Percentiles rank a stretch among this genome's conserved stretches.
phyloP scores from a whole-genome alignment of 2,329 filamentous ascomycete genomes.

The Apiospora koreana region DNA sequence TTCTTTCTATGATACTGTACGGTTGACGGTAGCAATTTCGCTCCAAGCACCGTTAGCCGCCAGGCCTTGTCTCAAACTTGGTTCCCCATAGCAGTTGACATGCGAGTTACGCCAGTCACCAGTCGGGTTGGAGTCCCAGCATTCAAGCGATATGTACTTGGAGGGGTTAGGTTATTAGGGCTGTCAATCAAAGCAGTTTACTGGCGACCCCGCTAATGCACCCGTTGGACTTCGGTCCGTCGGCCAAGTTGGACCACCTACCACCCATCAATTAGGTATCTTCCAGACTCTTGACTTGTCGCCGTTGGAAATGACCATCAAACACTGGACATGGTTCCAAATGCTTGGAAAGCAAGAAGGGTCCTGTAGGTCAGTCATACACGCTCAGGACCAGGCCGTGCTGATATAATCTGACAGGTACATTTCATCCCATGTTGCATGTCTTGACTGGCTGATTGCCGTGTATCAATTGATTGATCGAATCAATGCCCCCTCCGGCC shows the following conservation, averaged over 20 bases:
- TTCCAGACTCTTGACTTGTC: no score
- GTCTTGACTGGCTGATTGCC: no score
- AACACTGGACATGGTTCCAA: background rate
- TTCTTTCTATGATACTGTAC: no score
- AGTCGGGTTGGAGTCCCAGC: background rate
- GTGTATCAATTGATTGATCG: background rate
- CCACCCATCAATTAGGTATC: no score
- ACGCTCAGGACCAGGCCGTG: no score
- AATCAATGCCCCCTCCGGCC: background rate
- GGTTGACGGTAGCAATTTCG: background rate
- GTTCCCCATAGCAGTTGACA: background rate
- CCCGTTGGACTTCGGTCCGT: constrained; percentile 8
- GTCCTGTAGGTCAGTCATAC: background rate
- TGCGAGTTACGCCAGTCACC: background rate
- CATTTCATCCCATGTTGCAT: background rate
- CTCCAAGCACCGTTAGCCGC: constrained; percentile 5
- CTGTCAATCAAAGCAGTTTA: background rate
- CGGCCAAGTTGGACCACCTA: background rate
- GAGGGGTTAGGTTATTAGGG: background rate
- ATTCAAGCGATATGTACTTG: background rate
- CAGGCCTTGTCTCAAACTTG: background rate
- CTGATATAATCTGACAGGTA: background rate
- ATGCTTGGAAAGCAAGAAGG: background rate
- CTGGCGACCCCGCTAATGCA: constrained; percentile 11
- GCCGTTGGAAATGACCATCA: background rate